Conservation (phyloP, 2,329 filamentous ascomycete species). For the Beauveria medogensis region DNA sequence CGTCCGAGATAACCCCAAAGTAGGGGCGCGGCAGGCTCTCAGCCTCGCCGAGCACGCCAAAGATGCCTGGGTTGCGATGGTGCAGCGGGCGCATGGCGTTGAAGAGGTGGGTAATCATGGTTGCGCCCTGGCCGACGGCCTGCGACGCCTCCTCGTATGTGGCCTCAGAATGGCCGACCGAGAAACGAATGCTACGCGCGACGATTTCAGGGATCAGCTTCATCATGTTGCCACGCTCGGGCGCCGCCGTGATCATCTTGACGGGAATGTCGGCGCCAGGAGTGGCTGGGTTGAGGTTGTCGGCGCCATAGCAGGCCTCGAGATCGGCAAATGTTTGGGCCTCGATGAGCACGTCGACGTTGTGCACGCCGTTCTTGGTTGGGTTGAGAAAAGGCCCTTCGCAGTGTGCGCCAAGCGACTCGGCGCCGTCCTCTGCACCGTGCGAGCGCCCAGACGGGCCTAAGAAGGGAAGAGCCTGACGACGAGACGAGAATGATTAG, state of each 20-base stretch:
- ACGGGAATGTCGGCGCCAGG: conserved; percentile 39
- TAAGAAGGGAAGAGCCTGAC: conserved; percentile 64
- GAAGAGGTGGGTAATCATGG: conserved; percentile 89
- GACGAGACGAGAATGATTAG: not conserved
- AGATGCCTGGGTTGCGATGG: conserved; percentile 85
- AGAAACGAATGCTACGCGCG: conserved; percentile 61
- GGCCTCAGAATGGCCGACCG: conserved; percentile 80
- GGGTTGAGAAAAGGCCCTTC: conserved; percentile 84
- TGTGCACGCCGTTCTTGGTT: conserved; percentile 81
- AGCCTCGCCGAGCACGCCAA: conserved; percentile 69
- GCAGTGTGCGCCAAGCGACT: conserved; percentile 83
- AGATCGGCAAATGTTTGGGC: conserved; percentile 58
- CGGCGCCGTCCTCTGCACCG: conserved; percentile 60
- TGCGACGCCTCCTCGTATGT: conserved; percentile 73
- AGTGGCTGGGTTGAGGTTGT: conserved; percentile 48
- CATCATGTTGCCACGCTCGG: conserved; percentile 67
- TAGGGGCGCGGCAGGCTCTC: conserved; percentile 56
- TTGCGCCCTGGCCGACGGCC: conserved; percentile 66
- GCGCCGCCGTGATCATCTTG: conserved; percentile 79
- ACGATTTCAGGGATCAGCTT: conserved; percentile 59
- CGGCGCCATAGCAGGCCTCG: conserved; percentile 61
- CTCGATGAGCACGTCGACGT: conserved; percentile 59
- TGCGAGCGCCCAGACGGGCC: conserved; percentile 59
- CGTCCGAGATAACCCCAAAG: conserved; percentile 86
- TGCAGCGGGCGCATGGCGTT: conserved; percentile 89